Evolutionary conservation across 2,329 filamentous ascomycete genomes (phyloP).

Genomic region (Cercospora zeae-maydis): DNA sequence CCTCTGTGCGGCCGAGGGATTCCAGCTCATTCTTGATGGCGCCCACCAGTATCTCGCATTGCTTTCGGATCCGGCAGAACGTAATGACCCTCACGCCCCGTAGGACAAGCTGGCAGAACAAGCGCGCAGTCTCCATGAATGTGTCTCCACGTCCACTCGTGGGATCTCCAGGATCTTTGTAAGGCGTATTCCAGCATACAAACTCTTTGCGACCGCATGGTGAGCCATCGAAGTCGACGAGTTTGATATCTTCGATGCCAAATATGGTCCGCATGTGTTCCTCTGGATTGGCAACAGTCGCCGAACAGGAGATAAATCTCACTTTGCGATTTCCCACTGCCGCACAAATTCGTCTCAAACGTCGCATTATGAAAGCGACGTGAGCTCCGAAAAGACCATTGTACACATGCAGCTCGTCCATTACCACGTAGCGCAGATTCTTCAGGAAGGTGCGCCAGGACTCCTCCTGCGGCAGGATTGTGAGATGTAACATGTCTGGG

Average conservation of each 20-base stretch:
- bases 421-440: conserved; percentile 83
- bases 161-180: conserved; percentile 81
- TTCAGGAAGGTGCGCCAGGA: conserved; percentile 84
- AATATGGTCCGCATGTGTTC: conserved; percentile 95
- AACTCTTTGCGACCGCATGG: conserved; percentile 93
- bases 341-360: conserved; percentile 81
- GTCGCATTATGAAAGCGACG: conserved; percentile 89
- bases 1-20: conserved; percentile 68
- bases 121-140: conserved; percentile 77
- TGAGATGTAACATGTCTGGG: conserved; percentile 95
- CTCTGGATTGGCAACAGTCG: conserved; percentile 88
- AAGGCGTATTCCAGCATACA: conserved; percentile 96
- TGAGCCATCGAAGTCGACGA: conserved; percentile 89
- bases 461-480: conserved; percentile 87
- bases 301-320: conserved; percentile 92
- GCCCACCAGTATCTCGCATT: conserved; percentile 79
- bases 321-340: conserved; percentile 81
- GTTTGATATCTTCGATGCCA: conserved; percentile 71
- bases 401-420: conserved; percentile 87
- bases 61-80: conserved; percentile 82
- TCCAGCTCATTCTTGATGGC: conserved; percentile 76
- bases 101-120: conserved; percentile 87
- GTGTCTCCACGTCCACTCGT: conserved; percentile 80
- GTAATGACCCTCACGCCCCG: conserved; percentile 88
- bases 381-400: conserved; percentile 93